These are phyloP conservation scores for Rhodotorula sp. DNA, from an alignment of 1,284 basidiomycete genomes.

Conservation along the genomic window DNA sequence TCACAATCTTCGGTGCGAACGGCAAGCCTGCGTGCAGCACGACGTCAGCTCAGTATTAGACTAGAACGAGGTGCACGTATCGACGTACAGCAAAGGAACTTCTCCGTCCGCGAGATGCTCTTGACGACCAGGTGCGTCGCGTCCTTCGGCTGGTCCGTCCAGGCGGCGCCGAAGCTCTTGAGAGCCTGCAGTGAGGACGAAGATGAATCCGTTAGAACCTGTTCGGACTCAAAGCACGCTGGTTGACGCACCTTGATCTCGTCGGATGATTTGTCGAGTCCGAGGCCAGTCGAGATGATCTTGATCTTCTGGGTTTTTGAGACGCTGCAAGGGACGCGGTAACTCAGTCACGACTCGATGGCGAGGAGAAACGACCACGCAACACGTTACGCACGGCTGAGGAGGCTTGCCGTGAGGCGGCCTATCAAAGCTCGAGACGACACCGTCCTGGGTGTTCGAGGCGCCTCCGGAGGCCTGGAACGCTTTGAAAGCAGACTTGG, in stretches of 20 bases:
- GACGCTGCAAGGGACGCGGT: not conserved
- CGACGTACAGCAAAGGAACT: constrained; percentile 65
- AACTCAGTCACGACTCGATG: not conserved
- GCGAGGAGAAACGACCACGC: not conserved
- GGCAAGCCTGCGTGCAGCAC: constrained; percentile 51
- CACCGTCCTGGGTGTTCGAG: constrained; percentile 24
- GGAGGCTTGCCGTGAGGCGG: constrained; percentile 35
- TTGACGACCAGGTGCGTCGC: constrained; percentile 73
- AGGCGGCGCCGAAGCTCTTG: constrained; percentile 62
- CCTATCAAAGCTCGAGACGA: constrained; percentile 32
- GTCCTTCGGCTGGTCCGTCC: constrained; percentile 61
- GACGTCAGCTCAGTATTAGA: no score
- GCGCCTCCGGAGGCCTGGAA: constrained; percentile 6
- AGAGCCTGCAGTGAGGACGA: constrained; percentile 55
- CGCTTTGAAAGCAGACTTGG: constrained; percentile 2
- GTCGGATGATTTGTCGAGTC: constrained; percentile 23
- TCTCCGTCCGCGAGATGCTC: constrained; percentile 71
- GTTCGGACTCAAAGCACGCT: no score
- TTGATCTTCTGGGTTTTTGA: constrained; percentile 18
- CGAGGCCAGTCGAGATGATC: constrained; percentile 44
- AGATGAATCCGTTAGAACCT: not conserved
- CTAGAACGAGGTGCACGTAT: not conserved
- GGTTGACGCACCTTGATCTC: constrained; percentile 35
- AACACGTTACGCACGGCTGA: constrained; percentile 5
- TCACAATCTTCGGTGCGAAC: constrained; percentile 61